These are phyloP conservation scores for Dinochytrium kinnereticum DNA, from an alignment of 371 early-diverging fungal genomes.

Conservation along the genomic window DNA sequence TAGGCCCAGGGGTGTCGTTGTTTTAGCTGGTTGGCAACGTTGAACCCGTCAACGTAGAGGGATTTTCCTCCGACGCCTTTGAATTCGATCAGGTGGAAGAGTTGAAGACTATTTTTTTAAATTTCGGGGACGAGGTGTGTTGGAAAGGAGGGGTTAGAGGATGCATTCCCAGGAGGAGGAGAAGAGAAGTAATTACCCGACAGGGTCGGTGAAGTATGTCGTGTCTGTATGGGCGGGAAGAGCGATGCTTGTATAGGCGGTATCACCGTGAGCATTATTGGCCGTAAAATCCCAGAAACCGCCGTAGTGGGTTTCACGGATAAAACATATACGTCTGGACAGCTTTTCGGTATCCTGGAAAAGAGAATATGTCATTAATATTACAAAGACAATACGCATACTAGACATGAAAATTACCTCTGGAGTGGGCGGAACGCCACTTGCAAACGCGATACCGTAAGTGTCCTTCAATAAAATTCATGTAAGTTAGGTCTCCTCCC, in stretches of 20 bases:
- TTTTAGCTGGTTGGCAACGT: slow-evolving; percentile 71
- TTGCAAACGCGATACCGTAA: slow-evolving; percentile 81
- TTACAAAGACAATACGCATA: not conserved
- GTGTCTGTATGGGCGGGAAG: slow-evolving; percentile 88
- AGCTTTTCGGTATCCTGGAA: slow-evolving; percentile 61
- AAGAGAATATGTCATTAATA: not conserved
- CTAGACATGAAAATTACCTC: slow-evolving; percentile 44
- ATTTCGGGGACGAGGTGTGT: not conserved
- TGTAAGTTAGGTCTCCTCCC: too few relatives aligned
- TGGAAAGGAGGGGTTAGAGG: not conserved
- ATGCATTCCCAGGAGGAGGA: not conserved
- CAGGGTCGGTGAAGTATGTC: slow-evolving; percentile 91
- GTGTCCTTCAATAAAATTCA: slow-evolving; percentile 51
- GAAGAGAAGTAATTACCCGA: slow-evolving; percentile 58
- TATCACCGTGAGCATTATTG: slow-evolving; percentile 83
- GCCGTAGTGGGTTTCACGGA: slow-evolving; percentile 86
- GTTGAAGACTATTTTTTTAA: slow-evolving; percentile 65
- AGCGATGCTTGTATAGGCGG: slow-evolving; percentile 81
- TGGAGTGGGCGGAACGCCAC: slow-evolving; percentile 69
- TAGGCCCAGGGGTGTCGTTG: slow-evolving; percentile 65
- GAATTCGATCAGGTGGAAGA: slow-evolving; percentile 83
- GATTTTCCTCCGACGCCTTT: slow-evolving; percentile 80
- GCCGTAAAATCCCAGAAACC: slow-evolving; percentile 86
- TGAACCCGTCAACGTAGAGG: slow-evolving; percentile 84
- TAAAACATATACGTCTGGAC: slow-evolving; percentile 71